phyloP scores from a whole-genome alignment of 352 stramenopile genomes.

The Blastocystis sp. region DNA sequence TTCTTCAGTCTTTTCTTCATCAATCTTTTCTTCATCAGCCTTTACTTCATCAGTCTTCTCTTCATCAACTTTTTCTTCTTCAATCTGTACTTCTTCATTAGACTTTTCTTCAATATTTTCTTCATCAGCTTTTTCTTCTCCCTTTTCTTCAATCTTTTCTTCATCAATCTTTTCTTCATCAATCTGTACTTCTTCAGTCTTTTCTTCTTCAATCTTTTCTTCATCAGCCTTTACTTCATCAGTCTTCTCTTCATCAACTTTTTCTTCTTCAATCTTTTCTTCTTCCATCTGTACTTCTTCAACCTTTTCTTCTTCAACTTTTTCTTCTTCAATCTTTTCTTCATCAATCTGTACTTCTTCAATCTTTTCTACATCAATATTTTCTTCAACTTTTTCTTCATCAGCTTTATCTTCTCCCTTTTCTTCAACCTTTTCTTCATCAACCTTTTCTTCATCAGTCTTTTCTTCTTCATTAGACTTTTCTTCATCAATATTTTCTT shows the following conservation, averaged over 20 bases:
- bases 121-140: neutral
- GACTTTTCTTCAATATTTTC: neutral
- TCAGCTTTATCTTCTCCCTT: too few species aligned
- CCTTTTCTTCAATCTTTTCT: neutral
- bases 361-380: neutral
- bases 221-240: neutral
- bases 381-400: neutral
- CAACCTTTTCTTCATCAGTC: neutral
- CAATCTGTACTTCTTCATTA: neutral
- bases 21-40: slow-evolving; percentile 11
- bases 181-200: neutral
- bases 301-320: neutral
- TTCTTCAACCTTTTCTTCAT: neutral
- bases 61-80: neutral
- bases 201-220: neutral
- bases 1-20: neutral
- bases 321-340: neutral
- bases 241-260: neutral
- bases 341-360: neutral
- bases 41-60: neutral
- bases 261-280: neutral
- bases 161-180: slow-evolving; percentile 4
- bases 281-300: slow-evolving; percentile 20
- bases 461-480: neutral
- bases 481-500: neutral